Base-by-base conservation (phyloP, 2,329 filamentous ascomycete species). In the Ilyonectria robusta region DNA sequence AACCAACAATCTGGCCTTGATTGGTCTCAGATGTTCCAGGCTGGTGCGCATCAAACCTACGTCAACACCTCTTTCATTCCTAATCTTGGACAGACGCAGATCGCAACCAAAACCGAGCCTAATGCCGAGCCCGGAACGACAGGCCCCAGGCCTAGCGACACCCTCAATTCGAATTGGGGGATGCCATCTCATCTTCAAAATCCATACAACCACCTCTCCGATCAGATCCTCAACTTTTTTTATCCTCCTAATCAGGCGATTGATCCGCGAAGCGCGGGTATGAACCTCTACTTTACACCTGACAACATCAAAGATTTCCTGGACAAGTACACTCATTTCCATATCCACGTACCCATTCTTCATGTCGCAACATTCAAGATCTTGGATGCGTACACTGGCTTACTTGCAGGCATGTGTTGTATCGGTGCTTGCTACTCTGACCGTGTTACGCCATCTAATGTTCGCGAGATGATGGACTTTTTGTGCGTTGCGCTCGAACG, bases 1-100 rank as follows among this genome's bases (percentile, higher is more conserved):
- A 86, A 87, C 81, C 88, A 90, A 82, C 85, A 88, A 83, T 84
- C 86, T 79, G 82, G 87, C 84, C 84, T 92, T 84, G 92, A 94
- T 83, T 94, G 92, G 92, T 88, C 91, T 78, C 88, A 92, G 80
- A 92, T 94, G 89, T 93, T 93, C 85, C 91, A 91, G 84, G 82
- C 90, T 84, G 90, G 90, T 87, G 86, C 88, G 84, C 88, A 91
- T 82, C 85, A 89, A 82, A 84, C 86, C 81, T 90, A 89, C 82
- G 87, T 88, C 84, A 88, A 85, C 82, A 84, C 84, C 79, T 85
- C 87, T 79, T 90, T 88, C 83, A 83, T 86, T 80, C 83, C 91
- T 86, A 91, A 91, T 85, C 85, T 88, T 87, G 86, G 87, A 81
- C 87, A 91, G 84, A 89, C 86, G 81, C 91, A 91, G 86, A 92